Conservation (phyloP, 768 basidiomycete genomes). For the Lepiota venenata region DNA sequence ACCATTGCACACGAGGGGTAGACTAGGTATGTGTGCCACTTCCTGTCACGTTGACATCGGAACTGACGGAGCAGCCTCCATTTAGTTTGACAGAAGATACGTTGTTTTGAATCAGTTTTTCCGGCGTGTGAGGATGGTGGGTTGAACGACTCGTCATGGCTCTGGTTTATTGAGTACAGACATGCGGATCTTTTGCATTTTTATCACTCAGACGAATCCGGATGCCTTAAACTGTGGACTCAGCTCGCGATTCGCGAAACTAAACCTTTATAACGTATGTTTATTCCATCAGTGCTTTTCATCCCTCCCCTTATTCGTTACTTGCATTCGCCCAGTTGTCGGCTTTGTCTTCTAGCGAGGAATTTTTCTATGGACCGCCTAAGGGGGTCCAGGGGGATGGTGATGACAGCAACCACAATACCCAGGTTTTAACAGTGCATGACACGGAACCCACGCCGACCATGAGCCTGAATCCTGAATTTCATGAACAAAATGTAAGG, state of each 20-base stretch:
- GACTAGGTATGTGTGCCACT: conserved; percentile 21
- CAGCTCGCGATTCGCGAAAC: conserved; percentile 71
- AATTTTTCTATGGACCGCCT: too few relatives aligned
- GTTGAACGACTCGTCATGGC: background rate
- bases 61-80: conserved; percentile 34
- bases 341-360: too few relatives aligned
- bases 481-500: too few relatives aligned
- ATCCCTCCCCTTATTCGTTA: background rate
- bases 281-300: background rate
- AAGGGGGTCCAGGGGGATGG: too few relatives aligned
- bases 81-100: conserved; percentile 68
- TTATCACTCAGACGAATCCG: conserved; percentile 87
- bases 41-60: background rate
- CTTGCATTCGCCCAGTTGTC: too few relatives aligned
- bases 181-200: conserved; percentile 79
- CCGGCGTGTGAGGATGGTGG: background rate
- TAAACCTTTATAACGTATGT: conserved; percentile 58
- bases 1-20: conserved; percentile 26
- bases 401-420: too few relatives aligned
- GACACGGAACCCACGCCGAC: too few relatives aligned
- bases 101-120: conserved; percentile 23
- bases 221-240: conserved; percentile 78
- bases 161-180: too few relatives aligned
- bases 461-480: too few relatives aligned
- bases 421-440: too few relatives aligned